Conservation (phyloP, 2,329 filamentous ascomycete genomes). For the Simplicillium sp. region DNA sequence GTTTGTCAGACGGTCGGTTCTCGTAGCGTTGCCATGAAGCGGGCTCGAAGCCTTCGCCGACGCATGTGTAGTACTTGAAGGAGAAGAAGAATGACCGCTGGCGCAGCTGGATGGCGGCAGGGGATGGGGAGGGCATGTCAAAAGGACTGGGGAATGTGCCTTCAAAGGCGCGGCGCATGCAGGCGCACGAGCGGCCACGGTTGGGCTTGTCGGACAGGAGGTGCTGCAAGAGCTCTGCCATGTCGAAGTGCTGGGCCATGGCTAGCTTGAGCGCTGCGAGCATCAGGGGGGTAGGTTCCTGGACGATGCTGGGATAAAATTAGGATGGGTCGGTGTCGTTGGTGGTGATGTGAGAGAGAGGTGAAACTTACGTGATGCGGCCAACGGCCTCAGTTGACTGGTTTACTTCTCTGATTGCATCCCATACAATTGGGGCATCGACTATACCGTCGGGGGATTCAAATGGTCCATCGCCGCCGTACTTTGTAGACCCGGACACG, state of each 20-base stretch:
- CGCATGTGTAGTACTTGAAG: constrained; percentile 56
- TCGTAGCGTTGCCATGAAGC: constrained; percentile 52
- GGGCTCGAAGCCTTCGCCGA: constrained; percentile 44
- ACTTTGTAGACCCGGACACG: constrained; percentile 13
- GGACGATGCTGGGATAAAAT: constrained; percentile 34
- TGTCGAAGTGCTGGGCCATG: constrained; percentile 48
- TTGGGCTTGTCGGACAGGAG: constrained; percentile 39
- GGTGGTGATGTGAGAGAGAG: background rate
- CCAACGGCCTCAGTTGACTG: constrained; percentile 34
- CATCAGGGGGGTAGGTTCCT: constrained; percentile 51
- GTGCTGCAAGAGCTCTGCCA: constrained; percentile 49
- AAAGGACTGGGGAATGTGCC: constrained; percentile 9
- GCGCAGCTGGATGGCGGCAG: constrained; percentile 29
- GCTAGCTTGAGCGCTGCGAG: constrained; percentile 51
- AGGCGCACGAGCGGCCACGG: constrained; percentile 32
- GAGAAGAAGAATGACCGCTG: constrained; percentile 52
- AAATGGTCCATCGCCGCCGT: constrained; percentile 13
- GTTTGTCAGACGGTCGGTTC: constrained; percentile 26
- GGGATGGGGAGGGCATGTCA: constrained; percentile 1
- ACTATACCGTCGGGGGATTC: constrained; percentile 19
- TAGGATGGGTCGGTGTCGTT: background rate
- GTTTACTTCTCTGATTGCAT: constrained; percentile 28
- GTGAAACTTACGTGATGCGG: constrained; percentile 40
- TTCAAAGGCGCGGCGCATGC: constrained; percentile 40
- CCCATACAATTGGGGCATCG: constrained; percentile 31